Percentiles rank a stretch among this genome's conserved stretches.
phyloP scores from a whole-genome alignment of 75 land plant genomes.

The Larix kaempferi region DNA sequence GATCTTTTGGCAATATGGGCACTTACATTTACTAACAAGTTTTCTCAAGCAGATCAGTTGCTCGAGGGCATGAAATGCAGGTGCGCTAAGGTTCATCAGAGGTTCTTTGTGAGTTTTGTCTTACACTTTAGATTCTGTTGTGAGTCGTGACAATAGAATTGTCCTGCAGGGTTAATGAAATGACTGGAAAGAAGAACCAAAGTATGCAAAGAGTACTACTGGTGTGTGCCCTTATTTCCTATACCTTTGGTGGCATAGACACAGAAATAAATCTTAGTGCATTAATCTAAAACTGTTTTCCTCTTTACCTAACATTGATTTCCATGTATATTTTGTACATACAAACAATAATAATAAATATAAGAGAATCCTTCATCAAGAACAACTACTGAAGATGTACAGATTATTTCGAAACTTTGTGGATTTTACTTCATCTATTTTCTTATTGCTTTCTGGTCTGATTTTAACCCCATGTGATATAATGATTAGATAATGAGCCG shows the following conservation, averaged over 20 bases:
- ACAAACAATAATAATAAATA: not conserved
- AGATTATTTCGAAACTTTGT: no score
- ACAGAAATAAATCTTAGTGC: not conserved
- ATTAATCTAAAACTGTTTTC: not conserved
- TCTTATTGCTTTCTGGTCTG: no score
- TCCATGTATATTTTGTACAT: not conserved
- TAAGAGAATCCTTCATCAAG: no score
- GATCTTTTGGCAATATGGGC: constrained; percentile 82
- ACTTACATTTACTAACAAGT: constrained; percentile 34
- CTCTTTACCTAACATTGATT: not conserved
- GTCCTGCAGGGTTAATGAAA: constrained; percentile 35
- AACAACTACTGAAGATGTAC: no score
- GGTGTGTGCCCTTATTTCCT: constrained; percentile 33
- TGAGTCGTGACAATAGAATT: not conserved
- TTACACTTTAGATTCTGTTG: not conserved
- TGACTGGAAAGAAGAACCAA: constrained; percentile 48
- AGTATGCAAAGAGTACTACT: constrained; percentile 40
- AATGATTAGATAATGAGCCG: not conserved
- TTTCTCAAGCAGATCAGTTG: constrained; percentile 41
- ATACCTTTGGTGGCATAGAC: not conserved
- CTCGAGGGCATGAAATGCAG: constrained; percentile 53
- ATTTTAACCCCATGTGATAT: not conserved
- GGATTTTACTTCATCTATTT: no score
- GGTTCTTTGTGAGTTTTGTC: not conserved
- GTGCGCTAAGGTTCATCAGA: constrained; percentile 12